A percentile compares a stretch with the other conserved stretches of the same genome.
Conservation (phyloP, 2,329 filamentous ascomycete genomes). For the Colletotrichum aenigma region DNA sequence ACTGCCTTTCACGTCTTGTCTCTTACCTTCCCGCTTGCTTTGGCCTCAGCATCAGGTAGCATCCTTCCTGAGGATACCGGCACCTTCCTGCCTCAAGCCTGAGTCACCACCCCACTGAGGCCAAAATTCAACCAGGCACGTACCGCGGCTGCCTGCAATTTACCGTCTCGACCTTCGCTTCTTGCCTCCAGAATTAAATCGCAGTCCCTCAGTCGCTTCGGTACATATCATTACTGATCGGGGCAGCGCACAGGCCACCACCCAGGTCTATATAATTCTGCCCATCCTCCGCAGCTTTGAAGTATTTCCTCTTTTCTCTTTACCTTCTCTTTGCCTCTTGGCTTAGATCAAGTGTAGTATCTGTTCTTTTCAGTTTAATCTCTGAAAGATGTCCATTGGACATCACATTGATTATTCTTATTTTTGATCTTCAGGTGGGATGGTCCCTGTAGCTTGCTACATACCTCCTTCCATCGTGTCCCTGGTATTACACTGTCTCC, state of each 20-base stretch:
- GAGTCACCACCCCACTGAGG: neutral
- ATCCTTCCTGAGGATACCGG: neutral
- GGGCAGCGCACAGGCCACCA: neutral
- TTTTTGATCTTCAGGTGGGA: neutral
- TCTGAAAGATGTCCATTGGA: neutral
- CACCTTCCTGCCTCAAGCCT: neutral
- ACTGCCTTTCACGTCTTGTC: neutral
- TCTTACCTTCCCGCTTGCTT: neutral
- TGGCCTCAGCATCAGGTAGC: neutral
- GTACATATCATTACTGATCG: neutral
- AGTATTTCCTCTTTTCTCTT: neutral
- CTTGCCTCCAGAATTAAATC: neutral
- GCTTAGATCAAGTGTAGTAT: slow-evolving; percentile 20
- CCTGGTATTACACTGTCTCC: slow-evolving; percentile 16
- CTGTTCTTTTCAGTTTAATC: slow-evolving; percentile 17
- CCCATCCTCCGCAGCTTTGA: neutral
- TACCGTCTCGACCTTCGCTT: neutral
- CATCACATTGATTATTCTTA: slow-evolving; percentile 1
- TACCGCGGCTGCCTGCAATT: neutral
- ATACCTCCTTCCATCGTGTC: slow-evolving; percentile 10
- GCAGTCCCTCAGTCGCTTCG: neutral
- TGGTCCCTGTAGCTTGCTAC: slow-evolving; percentile 7
- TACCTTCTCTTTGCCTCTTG: neutral
- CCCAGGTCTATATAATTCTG: neutral
- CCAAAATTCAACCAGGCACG: neutral